A percentile compares a stretch with the other conserved stretches of the same genome.
These are phyloP conservation scores for Schizophyllum amplum DNA, from an alignment of 1,284 basidiomycete species.

Conservation along the genomic window DNA sequence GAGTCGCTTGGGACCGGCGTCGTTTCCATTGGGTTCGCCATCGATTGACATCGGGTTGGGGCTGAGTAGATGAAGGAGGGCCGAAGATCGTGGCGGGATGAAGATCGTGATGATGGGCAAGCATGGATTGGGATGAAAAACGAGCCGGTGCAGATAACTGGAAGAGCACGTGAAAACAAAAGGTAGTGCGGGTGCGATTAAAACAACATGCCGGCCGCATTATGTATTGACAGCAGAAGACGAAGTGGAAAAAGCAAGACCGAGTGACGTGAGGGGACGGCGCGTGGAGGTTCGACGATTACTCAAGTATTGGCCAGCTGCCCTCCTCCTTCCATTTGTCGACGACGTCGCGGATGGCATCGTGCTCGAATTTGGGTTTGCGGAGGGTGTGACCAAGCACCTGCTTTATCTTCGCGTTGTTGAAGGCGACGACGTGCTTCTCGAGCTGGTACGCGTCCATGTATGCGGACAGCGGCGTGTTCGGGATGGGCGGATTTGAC, in stretches of 20 bases:
- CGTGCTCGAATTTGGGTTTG: slow-evolving; percentile 54
- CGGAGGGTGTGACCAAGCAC: slow-evolving; percentile 65
- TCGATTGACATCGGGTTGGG: background rate
- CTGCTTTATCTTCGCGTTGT: slow-evolving; percentile 64
- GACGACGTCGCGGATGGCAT: slow-evolving; percentile 65
- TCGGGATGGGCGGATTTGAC: slow-evolving; percentile 68
- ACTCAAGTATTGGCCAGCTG: slow-evolving; percentile 57
- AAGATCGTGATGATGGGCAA: background rate
- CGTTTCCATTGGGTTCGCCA: no score
- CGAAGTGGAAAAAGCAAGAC: background rate
- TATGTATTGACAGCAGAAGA: no score
- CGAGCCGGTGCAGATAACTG: background rate
- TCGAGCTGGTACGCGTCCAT: slow-evolving; percentile 69
- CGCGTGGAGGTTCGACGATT: background rate
- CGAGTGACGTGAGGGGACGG: no score
- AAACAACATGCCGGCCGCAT: background rate
- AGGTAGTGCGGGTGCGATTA: no score
- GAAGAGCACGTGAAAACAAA: background rate
- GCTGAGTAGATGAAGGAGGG: background rate
- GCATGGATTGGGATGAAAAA: background rate
- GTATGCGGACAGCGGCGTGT: slow-evolving; percentile 75
- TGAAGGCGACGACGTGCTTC: slow-evolving; percentile 59
- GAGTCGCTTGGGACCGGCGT: background rate
- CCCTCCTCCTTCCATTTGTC: slow-evolving; percentile 74
- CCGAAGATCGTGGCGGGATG: background rate